Evolutionary conservation across 441 rosid genomes (phyloP).

Genomic region (Bruguiera hainesii): DNA sequence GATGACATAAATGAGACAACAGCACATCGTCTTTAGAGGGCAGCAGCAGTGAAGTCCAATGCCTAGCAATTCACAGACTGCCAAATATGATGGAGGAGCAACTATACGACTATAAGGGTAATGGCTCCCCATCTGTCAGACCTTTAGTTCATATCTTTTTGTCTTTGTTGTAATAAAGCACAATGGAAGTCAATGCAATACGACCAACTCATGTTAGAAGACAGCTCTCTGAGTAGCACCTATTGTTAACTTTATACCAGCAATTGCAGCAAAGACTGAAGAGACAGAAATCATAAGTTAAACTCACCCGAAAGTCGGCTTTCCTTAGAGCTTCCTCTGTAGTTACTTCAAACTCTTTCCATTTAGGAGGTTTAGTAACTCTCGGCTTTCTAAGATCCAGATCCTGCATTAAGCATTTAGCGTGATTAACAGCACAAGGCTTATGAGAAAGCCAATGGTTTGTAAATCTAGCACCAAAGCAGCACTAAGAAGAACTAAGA

Average conservation of each 20-base stretch:
- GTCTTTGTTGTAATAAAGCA: background rate
- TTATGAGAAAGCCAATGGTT: background rate
- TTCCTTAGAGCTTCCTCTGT: conserved; percentile 60
- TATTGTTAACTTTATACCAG: background rate
- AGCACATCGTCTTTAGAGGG: background rate
- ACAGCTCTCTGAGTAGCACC: background rate
- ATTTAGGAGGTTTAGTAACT: conserved; percentile 25
- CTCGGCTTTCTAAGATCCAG: conserved; percentile 45
- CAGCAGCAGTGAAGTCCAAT: background rate
- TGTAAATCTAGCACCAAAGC: background rate
- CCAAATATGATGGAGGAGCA: background rate
- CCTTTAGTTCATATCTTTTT: background rate
- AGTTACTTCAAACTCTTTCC: conserved; percentile 41
- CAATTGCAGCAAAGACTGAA: background rate
- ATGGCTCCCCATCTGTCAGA: background rate
- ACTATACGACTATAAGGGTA: background rate
- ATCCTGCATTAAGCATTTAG: conserved; percentile 37
- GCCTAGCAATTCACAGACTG: background rate
- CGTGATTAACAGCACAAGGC: background rate
- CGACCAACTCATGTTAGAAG: conserved; percentile 9
- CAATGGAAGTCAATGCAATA: background rate
- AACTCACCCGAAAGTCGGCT: conserved; percentile 91
- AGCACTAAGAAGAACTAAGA: background rate
- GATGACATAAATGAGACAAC: background rate
- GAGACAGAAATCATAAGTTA: conserved; percentile 6